A percentile compares a stretch with the other conserved stretches of the same genome.
Evolutionary conservation across 805 yeast genomes (phyloP).

Genomic region (Lipomyces starkeyi): DNA sequence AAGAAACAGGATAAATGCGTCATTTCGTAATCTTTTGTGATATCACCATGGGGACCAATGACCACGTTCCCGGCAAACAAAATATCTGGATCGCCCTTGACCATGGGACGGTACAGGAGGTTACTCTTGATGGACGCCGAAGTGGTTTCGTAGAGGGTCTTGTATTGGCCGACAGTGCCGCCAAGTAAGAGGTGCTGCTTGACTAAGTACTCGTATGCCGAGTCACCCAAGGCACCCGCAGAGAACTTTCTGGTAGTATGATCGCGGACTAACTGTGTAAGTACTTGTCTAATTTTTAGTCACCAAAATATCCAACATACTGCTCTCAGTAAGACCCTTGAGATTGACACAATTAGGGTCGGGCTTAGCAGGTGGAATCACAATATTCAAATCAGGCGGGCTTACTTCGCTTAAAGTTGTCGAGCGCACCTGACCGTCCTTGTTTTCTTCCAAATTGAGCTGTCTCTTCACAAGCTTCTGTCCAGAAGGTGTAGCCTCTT

Average conservation of each 20-base stretch:
- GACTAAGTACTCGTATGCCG: slow-evolving; percentile 57
- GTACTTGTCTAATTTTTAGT: background rate
- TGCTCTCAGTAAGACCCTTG: slow-evolving; percentile 17
- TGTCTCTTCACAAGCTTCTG: slow-evolving; percentile 4
- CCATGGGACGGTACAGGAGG: slow-evolving; percentile 55
- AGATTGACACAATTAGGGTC: slow-evolving; percentile 22
- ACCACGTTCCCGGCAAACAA: slow-evolving; percentile 45
- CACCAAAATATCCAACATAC: slow-evolving; percentile 5
- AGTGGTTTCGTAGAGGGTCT: slow-evolving; percentile 46
- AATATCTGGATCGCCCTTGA: slow-evolving; percentile 51
- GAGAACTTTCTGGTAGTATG: slow-evolving; percentile 31
- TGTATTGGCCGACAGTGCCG: slow-evolving; percentile 48
- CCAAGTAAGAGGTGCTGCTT: slow-evolving; percentile 55
- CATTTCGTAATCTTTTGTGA: slow-evolving; percentile 49
- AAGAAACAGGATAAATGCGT: slow-evolving; percentile 57
- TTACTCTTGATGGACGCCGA: slow-evolving; percentile 49
- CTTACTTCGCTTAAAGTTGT: background rate
- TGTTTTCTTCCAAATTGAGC: slow-evolving; percentile 6
- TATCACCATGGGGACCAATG: slow-evolving; percentile 30
- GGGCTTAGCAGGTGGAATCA: background rate
- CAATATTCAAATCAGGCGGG: background rate
- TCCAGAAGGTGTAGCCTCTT: slow-evolving; percentile 4
- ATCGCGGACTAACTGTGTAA: slow-evolving; percentile 1
- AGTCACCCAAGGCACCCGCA: slow-evolving; percentile 54
- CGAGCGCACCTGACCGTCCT: slow-evolving; percentile 9